Evolutionary conservation across 2,329 filamentous ascomycete genomes (phyloP), one percentile per base, ranked within the genome.

Genomic region (Thielaviopsis euricoi): DNA sequence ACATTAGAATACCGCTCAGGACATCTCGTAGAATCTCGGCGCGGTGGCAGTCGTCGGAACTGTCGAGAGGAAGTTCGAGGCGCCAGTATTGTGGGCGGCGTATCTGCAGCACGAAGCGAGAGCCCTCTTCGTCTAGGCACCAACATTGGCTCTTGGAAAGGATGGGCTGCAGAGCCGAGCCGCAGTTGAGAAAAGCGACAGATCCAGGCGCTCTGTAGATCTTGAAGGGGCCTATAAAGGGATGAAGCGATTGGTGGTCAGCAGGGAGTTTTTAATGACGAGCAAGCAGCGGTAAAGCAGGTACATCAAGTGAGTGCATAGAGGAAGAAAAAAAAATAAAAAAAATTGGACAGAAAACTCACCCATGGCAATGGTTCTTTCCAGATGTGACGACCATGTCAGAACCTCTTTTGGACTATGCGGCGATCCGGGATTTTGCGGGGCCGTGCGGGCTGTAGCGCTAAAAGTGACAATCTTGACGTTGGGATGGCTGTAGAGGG

Each of bases 101-200:
- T 62, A 94, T 88, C 63, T 90, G 86, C 60, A 96, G 73, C n/a
- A 95, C 86, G 64, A 95, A 95, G 64, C 84, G 79, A 69, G 75
- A 89, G 48, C 85, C 85, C 58, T 83, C 79, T 59, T 88, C 86
- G 68, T 94, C 87, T 33, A 96, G 86, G 68, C 87, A 94, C 90
- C 90, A 96, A 67, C 87, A 94, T 70, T 95, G 89, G 60, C 89
- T 94, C 68, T 88, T 88, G 23, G 87, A 88, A 56, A 96, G 73
- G 62, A 96, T 93, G 12, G 90, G 86, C 65, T 93, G 87, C 19
- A 95, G 77, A 17, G 90, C 84, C 58, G 81, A 82, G 60, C 87
- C 87, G 62, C 89, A 95, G 69, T 86, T 91, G 10, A 96, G 76
- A 65, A 95, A 96, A 13, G 88, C 87, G 17, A 93, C 87, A 10